phyloP scores from a whole-genome alignment of 2,329 filamentous ascomycete genomes.

The Fusarium dlaminii region DNA sequence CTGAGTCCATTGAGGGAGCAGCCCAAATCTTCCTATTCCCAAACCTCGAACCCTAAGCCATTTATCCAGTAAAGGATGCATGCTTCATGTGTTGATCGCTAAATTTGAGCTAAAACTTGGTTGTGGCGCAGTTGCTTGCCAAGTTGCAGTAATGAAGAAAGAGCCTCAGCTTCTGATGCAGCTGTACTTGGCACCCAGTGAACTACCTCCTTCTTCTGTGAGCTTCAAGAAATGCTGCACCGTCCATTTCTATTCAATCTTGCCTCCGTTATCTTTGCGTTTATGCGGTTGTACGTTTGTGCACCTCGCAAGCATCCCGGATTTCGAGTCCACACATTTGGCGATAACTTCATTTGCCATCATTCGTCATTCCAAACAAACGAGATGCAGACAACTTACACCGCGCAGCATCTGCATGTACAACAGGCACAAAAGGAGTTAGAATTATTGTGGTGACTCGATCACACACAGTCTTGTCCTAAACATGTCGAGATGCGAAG shows the following conservation, averaged over 20 bases:
- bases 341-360: not conserved
- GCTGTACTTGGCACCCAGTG: no score
- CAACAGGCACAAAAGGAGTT: fast-evolving
- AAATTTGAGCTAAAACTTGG: not conserved
- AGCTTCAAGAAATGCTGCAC: not conserved
- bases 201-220: fast-evolving
- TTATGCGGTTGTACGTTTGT: not conserved
- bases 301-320: not conserved
- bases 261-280: fast-evolving
- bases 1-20: no score
- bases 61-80: not conserved
- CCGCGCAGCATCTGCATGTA: fast-evolving
- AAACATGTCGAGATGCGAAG: fast-evolving
- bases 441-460: not conserved
- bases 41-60: not conserved
- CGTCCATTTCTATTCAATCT: fast-evolving
- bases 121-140: no score
- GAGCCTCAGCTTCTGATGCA: not conserved
- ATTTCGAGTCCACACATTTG: not conserved
- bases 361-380: not conserved
- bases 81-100: fast-evolving
- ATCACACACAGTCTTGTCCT: fast-evolving
- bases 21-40: not conserved
- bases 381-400: not conserved
- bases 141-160: not conserved